Evolutionary conservation across 2,329 filamentous ascomycete species (phyloP), one percentile per base, ranked within the genome.

Genomic region (Xylaria sp.): DNA sequence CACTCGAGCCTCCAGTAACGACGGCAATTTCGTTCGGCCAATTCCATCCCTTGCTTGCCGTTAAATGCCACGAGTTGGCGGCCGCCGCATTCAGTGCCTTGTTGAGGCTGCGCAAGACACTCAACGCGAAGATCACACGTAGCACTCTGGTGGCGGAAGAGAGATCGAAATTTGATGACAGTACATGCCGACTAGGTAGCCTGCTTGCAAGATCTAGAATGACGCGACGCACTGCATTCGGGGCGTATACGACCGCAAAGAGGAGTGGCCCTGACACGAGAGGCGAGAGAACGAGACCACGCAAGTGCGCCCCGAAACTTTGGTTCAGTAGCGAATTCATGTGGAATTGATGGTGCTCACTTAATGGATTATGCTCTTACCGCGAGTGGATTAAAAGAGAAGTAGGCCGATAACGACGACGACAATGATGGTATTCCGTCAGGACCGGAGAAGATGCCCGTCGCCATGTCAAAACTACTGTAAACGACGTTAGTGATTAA

Each of bases 21-120:
- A 66, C 64, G 0, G 64, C 64, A 33, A 65, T 58, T 21, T 66
- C 64, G 13, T 64, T 64, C 1, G 62, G 59, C 64, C 64, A 66
- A n/a, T 66, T 58, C 64, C 64, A 66, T 17, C 62, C 64, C 13
- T 60, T 60, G 41, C 52, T 54, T n/a, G 55, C 47, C 15, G 48
- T 58, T 27, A 58, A 17, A 15, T 54, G 64, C 64, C 64, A 66
- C 2, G 62, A 60, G 37, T 65, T 66, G 37, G 58, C 19, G 11
- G 62, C 64, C 17, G 53, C 21, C 3, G 27, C 25, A 40, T 60
- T 66, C 13, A 66, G 29, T n/a, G 27, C 29, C 25, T 31, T 29
- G 15, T 66, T 66, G 11, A 65, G 21, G 11, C 9, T 25, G 23
- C 56, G 53, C 2, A 40, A 27, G n/a, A 62, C 10, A 23, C 62